Conservation (phyloP, 768 basidiomycete genomes). For the Boletellus emodensis region DNA sequence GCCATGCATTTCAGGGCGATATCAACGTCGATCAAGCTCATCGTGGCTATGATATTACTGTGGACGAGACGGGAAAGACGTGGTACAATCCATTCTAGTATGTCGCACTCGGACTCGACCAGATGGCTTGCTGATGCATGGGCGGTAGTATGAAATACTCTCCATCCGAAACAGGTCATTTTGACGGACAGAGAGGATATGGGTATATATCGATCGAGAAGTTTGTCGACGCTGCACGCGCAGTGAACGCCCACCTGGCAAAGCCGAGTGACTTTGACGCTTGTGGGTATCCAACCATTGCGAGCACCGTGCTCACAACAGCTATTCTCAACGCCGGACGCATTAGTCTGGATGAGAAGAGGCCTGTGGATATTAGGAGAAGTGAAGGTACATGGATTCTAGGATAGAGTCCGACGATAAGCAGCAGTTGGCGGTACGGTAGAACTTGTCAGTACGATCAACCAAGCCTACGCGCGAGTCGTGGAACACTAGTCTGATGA, state of each 20-base stretch:
- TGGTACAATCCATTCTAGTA: conserved; percentile 93
- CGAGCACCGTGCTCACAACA: conserved; percentile 82
- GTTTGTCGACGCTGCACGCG: conserved; percentile 80
- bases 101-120: conserved; percentile 28
- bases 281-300: conserved; percentile 82
- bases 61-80: conserved; percentile 79
- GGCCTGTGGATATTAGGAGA: conserved; percentile 75
- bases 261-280: conserved; percentile 72
- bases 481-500: too few species aligned
- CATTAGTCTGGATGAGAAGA: conserved; percentile 85
- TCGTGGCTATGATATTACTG: conserved; percentile 86
- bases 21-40: conserved; percentile 92
- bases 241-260: conserved; percentile 67
- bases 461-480: too few species aligned
- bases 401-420: conserved; percentile 39
- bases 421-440: conserved; percentile 3
- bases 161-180: conserved; percentile 85
- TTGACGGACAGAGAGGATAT: conserved; percentile 92
- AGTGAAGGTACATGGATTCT: conserved; percentile 62
- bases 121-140: conserved; percentile 5
- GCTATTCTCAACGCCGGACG: conserved; percentile 90
- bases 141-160: conserved; percentile 84
- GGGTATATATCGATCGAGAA: conserved; percentile 91
- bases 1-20: conserved; percentile 58
- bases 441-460: too few species aligned